Evolutionary conservation across 768 basidiomycete species (phyloP), one percentile per base, ranked within the genome.

Genomic region (Melanogaster broomeanus): DNA sequence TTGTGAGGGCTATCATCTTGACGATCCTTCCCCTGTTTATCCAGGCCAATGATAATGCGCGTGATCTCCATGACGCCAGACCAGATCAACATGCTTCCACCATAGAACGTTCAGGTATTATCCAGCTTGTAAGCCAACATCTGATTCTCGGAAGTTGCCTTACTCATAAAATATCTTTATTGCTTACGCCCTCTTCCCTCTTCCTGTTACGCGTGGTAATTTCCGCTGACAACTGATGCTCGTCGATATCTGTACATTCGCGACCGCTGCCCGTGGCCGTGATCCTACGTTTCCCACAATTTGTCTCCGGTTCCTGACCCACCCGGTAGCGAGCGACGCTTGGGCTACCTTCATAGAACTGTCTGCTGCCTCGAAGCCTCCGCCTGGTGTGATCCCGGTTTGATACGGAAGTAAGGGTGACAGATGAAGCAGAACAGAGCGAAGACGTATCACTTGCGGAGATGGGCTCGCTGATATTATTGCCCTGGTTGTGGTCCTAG

Each of bases 1-100:
- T 51, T 16, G 7, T 15, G 35, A 19, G 13, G 35, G 28, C 50
- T 49, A 43, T 33, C 13, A 11, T 58, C 53, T 56, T 60, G 53
- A 66, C 37, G 11, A 40, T 18, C 18, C n/a, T 6, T 18, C 8
- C n/a, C 35, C 16, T 28, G 34, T 28, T 24, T 44, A 30, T 52
- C 12, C 53, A 86, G 87, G 80, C 80, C 34, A n/a, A 82, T 92
- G 70, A 83, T 95, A 33, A 77, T 89, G 72, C 85, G 85, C 47
- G 86, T 95, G 3, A 61, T 94, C 49, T 74, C 81, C 31, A 88
- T 98, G 85, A 88, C 90, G 1, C 83, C 85, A 2, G 92, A 91
- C 34, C 90, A 97, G 65, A 85, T 97, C 51, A 82, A 84, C 44
- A 74, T 76, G 55, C 70, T 96, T 31, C 87, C 90, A 10, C 86